Conservation (phyloP, 2,329 filamentous ascomycete genomes). For the Dothidotthia symphoricarpi region DNA sequence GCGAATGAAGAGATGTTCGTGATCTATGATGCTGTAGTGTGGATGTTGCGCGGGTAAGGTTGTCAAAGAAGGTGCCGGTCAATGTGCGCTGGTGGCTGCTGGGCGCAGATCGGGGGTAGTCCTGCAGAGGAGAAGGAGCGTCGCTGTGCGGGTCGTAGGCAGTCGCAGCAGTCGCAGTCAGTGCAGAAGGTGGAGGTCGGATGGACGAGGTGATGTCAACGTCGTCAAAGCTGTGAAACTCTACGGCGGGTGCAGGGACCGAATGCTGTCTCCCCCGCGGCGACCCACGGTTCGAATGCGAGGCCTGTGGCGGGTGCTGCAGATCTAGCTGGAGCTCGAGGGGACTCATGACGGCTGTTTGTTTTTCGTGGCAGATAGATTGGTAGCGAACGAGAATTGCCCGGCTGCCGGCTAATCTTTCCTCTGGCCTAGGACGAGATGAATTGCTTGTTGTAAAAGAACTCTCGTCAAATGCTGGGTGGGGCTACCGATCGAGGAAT, state of each 20-base stretch:
- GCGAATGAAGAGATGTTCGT: constrained; percentile 38
- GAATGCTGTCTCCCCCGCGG: constrained; percentile 29
- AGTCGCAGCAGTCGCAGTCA: constrained; percentile 28
- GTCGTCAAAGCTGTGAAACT: constrained; percentile 32
- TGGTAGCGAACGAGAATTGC: too few relatives aligned
- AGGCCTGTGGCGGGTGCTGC: constrained; percentile 23
- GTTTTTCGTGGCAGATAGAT: constrained; percentile 10
- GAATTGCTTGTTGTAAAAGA: too few relatives aligned
- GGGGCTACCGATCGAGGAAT: constrained; percentile 8
- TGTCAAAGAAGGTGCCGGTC: constrained; percentile 40
- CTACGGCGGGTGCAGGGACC: constrained; percentile 18
- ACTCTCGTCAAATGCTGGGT: too few relatives aligned
- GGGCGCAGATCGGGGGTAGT: constrained; percentile 21
- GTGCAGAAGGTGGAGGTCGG: constrained; percentile 36
- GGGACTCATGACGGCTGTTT: constrained; percentile 24
- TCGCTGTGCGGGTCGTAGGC: constrained; percentile 37
- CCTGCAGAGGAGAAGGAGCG: constrained; percentile 28
- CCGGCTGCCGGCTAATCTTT: too few relatives aligned
- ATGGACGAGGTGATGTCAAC: constrained; percentile 32
- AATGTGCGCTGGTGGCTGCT: constrained; percentile 35
- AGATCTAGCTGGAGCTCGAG: constrained; percentile 15
- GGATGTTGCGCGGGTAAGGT: constrained; percentile 37
- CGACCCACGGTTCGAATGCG: constrained; percentile 33
- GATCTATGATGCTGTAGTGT: constrained; percentile 42
- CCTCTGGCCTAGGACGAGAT: too few relatives aligned